Percentiles rank a stretch among this genome's conserved stretches.
phyloP scores from a whole-genome alignment of 495 filamentous ascomycete genomes.

The Aspergillus egyptiacus region DNA sequence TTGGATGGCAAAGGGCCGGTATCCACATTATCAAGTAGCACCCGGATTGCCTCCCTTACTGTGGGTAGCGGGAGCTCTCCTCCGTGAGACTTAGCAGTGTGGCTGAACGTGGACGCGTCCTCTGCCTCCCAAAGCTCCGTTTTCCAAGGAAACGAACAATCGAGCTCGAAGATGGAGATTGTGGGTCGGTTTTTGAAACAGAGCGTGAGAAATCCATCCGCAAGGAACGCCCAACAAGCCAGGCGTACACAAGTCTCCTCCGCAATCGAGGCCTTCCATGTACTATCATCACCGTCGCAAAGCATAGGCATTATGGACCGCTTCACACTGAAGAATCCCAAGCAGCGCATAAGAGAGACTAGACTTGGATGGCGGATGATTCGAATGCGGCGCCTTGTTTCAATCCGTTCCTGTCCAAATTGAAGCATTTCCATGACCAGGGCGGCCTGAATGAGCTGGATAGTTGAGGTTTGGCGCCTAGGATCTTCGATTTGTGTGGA shows the following conservation, averaged over 20 bases:
- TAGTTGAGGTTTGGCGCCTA: slow-evolving; percentile 11
- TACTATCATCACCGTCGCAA: slow-evolving; percentile 17
- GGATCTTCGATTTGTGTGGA: slow-evolving; percentile 5
- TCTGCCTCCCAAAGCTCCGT: slow-evolving; percentile 36
- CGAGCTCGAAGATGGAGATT: slow-evolving; percentile 34
- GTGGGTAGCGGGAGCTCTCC: slow-evolving; percentile 19
- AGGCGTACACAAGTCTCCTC: slow-evolving; percentile 37
- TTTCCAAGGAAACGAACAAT: slow-evolving; percentile 34
- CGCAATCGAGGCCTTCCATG: slow-evolving; percentile 25
- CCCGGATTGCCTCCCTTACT: slow-evolving; percentile 22
- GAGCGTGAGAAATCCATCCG: slow-evolving; percentile 36
- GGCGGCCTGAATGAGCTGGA: slow-evolving; percentile 32
- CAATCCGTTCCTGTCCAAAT: slow-evolving; percentile 29
- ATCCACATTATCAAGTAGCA: slow-evolving; percentile 22
- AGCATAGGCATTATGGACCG: slow-evolving; percentile 13
- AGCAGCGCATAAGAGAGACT: slow-evolving; percentile 30
- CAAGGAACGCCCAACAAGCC: slow-evolving; percentile 34
- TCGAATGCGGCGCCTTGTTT: slow-evolving; percentile 33
- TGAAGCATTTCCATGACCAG: slow-evolving; percentile 40
- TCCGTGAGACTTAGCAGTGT: slow-evolving; percentile 14
- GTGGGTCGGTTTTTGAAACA: slow-evolving; percentile 36
- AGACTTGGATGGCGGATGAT: slow-evolving; percentile 35
- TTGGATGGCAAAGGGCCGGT: slow-evolving; percentile 19
- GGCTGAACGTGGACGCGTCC: slow-evolving; percentile 24
- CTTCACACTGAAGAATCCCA: slow-evolving; percentile 30